Evolutionary conservation across 2,329 filamentous ascomycete genomes (phyloP).

Genomic region (Alternaria rosae): DNA sequence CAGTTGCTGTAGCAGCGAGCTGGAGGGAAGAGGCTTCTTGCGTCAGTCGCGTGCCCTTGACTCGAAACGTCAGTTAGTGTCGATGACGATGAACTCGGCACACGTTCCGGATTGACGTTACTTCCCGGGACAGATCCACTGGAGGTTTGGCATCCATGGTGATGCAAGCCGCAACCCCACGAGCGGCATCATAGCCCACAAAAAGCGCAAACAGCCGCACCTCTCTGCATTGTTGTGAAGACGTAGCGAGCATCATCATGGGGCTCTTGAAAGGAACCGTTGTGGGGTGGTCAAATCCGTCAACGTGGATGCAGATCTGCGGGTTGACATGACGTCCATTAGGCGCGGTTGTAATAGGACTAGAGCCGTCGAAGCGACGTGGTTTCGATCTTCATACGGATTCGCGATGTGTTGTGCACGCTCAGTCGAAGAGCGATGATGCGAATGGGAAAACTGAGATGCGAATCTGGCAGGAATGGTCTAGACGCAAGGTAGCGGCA

Average conservation of each 20-base stretch:
- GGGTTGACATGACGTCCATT: constrained; percentile 19
- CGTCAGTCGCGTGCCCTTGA: constrained; percentile 5
- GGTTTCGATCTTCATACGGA: background rate
- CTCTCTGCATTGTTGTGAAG: background rate
- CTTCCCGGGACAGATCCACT: background rate
- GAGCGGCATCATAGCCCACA: constrained; percentile 9
- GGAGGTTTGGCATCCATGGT: constrained; percentile 2
- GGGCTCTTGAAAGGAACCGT: constrained; percentile 1
- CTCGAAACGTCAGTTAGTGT: background rate
- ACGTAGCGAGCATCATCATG: background rate
- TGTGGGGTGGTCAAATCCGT: constrained; percentile 9
- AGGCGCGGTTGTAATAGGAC: constrained; percentile 4
- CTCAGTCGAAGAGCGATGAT: background rate
- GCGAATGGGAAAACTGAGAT: background rate
- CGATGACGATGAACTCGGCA: constrained; percentile 1
- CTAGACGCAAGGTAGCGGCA: constrained; percentile 13
- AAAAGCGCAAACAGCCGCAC: background rate
- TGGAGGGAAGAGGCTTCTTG: background rate
- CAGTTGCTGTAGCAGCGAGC: background rate
- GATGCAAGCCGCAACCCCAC: background rate
- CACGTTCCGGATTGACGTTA: background rate
- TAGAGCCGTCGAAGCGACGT: constrained; percentile 4
- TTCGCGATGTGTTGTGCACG: background rate
- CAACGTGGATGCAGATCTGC: constrained; percentile 19
- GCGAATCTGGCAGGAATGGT: background rate